Evolutionary conservation across 768 basidiomycete genomes (phyloP), one percentile per base, ranked within the genome.

Genomic region (Phlegmacium glaucopus): DNA sequence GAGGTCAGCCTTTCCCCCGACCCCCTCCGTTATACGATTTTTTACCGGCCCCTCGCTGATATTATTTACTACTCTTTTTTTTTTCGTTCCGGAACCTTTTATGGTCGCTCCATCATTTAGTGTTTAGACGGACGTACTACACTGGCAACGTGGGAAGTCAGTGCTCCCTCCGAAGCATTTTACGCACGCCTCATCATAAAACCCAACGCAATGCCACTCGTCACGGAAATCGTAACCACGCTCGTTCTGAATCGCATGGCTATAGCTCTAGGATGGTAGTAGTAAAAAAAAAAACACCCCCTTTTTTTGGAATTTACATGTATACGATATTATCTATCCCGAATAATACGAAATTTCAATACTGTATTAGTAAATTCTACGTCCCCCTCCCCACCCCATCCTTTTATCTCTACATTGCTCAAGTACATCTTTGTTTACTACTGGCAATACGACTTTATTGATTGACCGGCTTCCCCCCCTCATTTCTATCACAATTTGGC

Each of bases 201-300:
- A 53, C 70, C 76, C 10, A 65, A 77, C 26, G 83, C 78, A 36
- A 73, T 90, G 45, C 64, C 75, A 17, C 61, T 87, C 49, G 74
- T 87, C 47, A 91, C 88, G 8, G 89, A 91, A 63, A 80, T 91
- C 54, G 62, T 90, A 55, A 85, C 88, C 9, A 87, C 85, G 4
- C 76, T 91, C 46, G 74, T 77, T 42, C 71, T 91, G 42, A 87
- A 87, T 60, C 81, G 85, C 27, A 86, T 90, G 74, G 77, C 85
- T 22, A 72, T 75, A 49, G 67, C 70, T 18, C 61, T 87, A 27
- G 72, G 71, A 46, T 90, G 87, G 87, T 57, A 56, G 44, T n/a
- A n/a, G n/a, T n/a, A n/a, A n/a, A n/a, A n/a, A n/a, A n/a, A n/a
- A n/a, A n/a, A n/a, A n/a, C n/a, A n/a, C n/a, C n/a, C n/a, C n/a